Evolutionary conservation across 1,284 basidiomycete species (phyloP), one percentile per base, ranked within the genome.

Genomic region (Cryptococcus jaspeensis): DNA sequence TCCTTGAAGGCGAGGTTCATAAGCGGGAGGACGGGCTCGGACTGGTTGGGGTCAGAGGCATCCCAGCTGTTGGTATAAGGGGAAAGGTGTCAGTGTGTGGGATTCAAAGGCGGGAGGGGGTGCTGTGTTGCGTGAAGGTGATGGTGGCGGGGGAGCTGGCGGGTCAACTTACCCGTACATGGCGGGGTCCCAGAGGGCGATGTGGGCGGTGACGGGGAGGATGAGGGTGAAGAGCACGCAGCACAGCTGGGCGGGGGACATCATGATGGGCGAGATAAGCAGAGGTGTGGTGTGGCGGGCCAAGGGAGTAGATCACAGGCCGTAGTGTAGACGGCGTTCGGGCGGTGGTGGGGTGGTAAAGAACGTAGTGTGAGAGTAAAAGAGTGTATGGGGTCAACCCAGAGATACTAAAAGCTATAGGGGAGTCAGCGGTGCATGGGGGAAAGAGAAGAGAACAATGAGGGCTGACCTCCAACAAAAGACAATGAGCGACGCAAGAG

Each of bases 11-110:
- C 65, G 65, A 81, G 75, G 65, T 83, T 66, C 43, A 76, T 78
- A 8, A 88, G 79, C 2, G 86, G 86, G 3, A 80, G 76, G 28
- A 84, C 83, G 9, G 81, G 79, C n/a, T 73, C 63, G 23, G 52
- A 52, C 45, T 72, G 66, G 43, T 75, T 74, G 9, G 66, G 67
- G 46, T 75, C 67, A 16, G 53, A 47, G 1, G 65, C 63, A 42
- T 71, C 61, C 61, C 62, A 74, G 5, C 71, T 71, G 52, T 32
- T n/a, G n/a, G n/a, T 22, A 28, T 18, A 32, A 15, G n/a, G 50
- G 28, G 28, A 9, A 9, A 4, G 20, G 36, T 18, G 16, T 28
- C 37, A n/a, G 28, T 38, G n/a, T 22, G 38, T 42, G 32, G 35
- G 18, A 20, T 2, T n/a, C 37, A 44, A 13, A 7, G 39, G 44